Evolutionary conservation across 176 grass and related monocot species (phyloP), one percentile per base, ranked within the genome.

Genomic region (Canna indica): DNA sequence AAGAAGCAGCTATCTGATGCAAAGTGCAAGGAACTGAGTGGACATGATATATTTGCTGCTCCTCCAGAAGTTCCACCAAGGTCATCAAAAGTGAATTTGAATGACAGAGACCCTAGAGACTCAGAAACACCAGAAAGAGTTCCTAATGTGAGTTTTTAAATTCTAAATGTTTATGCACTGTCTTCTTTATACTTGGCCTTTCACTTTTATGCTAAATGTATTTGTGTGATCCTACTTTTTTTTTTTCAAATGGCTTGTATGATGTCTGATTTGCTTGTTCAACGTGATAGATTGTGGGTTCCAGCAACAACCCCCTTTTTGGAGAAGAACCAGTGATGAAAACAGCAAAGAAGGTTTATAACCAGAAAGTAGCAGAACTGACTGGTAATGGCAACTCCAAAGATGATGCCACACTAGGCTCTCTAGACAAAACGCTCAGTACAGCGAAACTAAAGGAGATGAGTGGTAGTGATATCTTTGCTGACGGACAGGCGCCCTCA

Each of bases 11-110:
- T 91, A 58, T 96, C 85, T 28, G 77, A 88, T 36, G 79, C 88
- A 10, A 96, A 96, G 77, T 77, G 83, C 17, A 96, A 91, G 83
- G 88, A 96, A 76, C 85, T 96, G 25, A 91, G 75, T 12, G 88
- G 91, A 2, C 88, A 91, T 3, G 91, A 86, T 78, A 96, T 96
- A 57, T 96, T 96, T 64, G 85, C 84, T 36, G 85, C 85, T 18
- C 88, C 83, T 11, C 88, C 80, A 41, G 88, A 91, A 74, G 36
- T 42, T 17, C 6, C n/a, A 17, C 85, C 82, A 12, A 73, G 66
- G 78, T 82, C 85, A 47, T 69, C 73, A 72, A 73, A 65, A 0
- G 59, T 74, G 50, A 86, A 90, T 25, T 29, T 22, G 38, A 15
- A 63, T 7, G 18, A 46, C 1, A 76, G 64, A 13, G 62, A 69